Base-by-base conservation (phyloP, 2,329 filamentous ascomycete species). In the Trichoderma arundinaceum region DNA sequence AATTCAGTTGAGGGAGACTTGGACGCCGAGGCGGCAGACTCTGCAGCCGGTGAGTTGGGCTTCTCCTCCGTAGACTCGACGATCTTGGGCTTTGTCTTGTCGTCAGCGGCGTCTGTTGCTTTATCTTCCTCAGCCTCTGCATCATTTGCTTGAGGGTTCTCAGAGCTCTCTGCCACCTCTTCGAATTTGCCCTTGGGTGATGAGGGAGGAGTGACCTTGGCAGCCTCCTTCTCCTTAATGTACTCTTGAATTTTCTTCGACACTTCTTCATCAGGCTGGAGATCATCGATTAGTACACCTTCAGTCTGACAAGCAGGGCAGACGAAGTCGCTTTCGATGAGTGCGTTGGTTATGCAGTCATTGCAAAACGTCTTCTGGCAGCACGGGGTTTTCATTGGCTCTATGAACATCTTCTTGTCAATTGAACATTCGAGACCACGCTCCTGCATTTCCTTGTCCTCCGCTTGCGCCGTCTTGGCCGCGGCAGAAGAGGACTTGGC, bases 331-430 rank as follows among this genome's bases (percentile, higher is more conserved):
- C 91, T 95, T 84, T 98, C 94, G 81, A 97, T 94, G 80, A 99
- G 89, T 80, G 94, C 92, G 87, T 97, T 97, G 78, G 95, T 96
- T 81, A 99, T 97, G 90, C 95, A 99, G 78, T 97, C 93, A 87
- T 95, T 95, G 86, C 95, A 99, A 85, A 96, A 99, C 77, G 94
- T 97, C 86, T 91, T 96, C 82, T 91, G 88, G 85, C 95, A 99
- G 87, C 95, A 99, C 71, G 95, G 94, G 76, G 95, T 98, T 87
- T 97, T 96, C 86, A 96, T 95, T 86, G 95, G 94, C 79, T 97
- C 92, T 88, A 96, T 90, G 82, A 98, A 97, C 86, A 97, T 90
- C 80, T 92, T 94, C 82, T 96, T 96, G 88, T 98, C 95, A 84
- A 98, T 91, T 71, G 93, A 86, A 84, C 95, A 99, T 79, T 95